Evolutionary conservation across 2,329 filamentous ascomycete genomes (phyloP), one percentile per base, ranked within the genome.

Genomic region (Epichloe festucae): DNA sequence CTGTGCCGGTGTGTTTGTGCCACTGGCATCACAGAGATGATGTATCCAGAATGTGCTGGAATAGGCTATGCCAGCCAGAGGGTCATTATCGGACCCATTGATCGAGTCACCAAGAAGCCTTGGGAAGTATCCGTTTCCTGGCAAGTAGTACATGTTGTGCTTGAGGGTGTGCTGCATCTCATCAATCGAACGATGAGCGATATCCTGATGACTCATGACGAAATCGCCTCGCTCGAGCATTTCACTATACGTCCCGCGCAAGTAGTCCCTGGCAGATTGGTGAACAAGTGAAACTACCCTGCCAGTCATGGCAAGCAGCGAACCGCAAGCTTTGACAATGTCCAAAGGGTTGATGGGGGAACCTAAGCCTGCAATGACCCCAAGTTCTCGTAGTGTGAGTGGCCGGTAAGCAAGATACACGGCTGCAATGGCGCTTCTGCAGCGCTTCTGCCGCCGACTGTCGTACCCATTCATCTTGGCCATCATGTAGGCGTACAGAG

Each of bases 231-330:
- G 62, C 62, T 51, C 69, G 65, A 14, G 70, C 56, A n/a, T 55
- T 46, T n/a, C 50, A 10, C 15, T 39, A 43, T 52, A 54, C 55
- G 2, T 59, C 46, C 27, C 54, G 19, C 5, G 52, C 3, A 73
- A 48, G 55, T 61, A 71, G 36, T 74, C 71, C 48, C 72, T 71
- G 3, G 67, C 71, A 8, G 70, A 73, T 51, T 72, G 66, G 52
- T 75, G 70, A 0, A 73, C 59, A 45, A 73, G 66, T 39, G 62
- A 68, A 11, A 73, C 52, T 0, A 34, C 57, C 2, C 34, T 55
- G 0, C 65, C 55, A 35, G 58, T 59, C 17, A 68, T 27, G 1
- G 63, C 67, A 1, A 73, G 59, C 43, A 64, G 52, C 19, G 66
- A 73, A 14, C 70, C 66, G 54, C 68, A 73, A 11, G 53, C 38